phyloP scores from a whole-genome alignment of 306 rosid genomes.

The Cicer bijugum region DNA sequence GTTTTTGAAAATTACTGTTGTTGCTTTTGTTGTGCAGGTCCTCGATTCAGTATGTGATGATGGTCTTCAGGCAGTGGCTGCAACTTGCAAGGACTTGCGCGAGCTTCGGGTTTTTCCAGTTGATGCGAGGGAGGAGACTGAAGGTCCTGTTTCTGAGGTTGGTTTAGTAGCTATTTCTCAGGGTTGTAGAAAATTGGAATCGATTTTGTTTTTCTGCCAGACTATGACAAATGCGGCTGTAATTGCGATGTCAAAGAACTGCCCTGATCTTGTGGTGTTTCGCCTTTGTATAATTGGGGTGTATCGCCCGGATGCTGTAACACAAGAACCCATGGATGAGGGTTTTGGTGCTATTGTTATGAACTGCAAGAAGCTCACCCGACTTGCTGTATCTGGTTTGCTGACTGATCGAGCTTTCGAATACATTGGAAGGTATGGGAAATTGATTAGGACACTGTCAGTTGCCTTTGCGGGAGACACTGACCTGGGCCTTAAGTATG shows the following conservation, averaged over 20 bases:
- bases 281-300: slow-evolving; percentile 88
- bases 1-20: slow-evolving; percentile 40
- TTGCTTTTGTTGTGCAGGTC: slow-evolving; percentile 55
- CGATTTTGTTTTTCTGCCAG: slow-evolving; percentile 79
- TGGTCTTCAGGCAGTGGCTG: slow-evolving; percentile 87
- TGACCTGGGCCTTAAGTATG: slow-evolving; percentile 64
- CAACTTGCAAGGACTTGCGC: slow-evolving; percentile 74
- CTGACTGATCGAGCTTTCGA: slow-evolving; percentile 75
- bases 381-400: slow-evolving; percentile 85
- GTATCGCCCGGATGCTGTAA: slow-evolving; percentile 66
- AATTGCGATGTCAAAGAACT: slow-evolving; percentile 80
- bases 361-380: slow-evolving; percentile 93
- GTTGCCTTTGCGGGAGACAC: slow-evolving; percentile 86
- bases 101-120: slow-evolving; percentile 87
- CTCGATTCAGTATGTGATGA: slow-evolving; percentile 86
- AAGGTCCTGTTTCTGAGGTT: slow-evolving; percentile 83
- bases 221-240: slow-evolving; percentile 90
- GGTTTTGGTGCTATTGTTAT: slow-evolving; percentile 92
- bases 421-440: slow-evolving; percentile 77
- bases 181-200: slow-evolving; percentile 80
- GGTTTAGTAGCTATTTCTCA: slow-evolving; percentile 83
- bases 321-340: slow-evolving; percentile 80
- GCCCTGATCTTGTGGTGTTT: slow-evolving; percentile 83
- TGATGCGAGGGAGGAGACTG: slow-evolving; percentile 57
- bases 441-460: slow-evolving; percentile 78